These are phyloP conservation scores for Entonaema liquescens DNA, from an alignment of 495 filamentous ascomycete species.

Conservation along the genomic window DNA sequence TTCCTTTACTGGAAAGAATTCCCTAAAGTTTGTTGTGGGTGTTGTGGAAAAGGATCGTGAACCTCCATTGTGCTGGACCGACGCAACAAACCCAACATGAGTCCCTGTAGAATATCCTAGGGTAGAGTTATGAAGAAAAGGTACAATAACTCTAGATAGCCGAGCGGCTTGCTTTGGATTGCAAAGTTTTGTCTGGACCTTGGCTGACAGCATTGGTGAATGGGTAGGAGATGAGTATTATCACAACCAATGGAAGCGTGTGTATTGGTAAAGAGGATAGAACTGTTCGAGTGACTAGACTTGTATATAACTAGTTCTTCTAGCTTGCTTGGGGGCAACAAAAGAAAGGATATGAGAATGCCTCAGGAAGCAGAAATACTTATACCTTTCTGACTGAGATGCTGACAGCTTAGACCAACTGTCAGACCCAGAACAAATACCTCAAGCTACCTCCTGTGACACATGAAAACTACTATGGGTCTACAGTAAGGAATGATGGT, in stretches of 20 bases:
- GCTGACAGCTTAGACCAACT: conserved; percentile 4
- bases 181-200: conserved; percentile 46
- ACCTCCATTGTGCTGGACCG: conserved; percentile 28
- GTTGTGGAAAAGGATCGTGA: conserved; percentile 56
- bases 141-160: conserved; percentile 43
- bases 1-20: conserved; percentile 60
- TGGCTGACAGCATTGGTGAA: conserved; percentile 43
- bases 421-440: conserved; percentile 24
- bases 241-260: conserved; percentile 8
- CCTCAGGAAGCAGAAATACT: conserved; percentile 35
- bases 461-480: background rate
- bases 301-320: conserved; percentile 14
- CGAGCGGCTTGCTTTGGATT: conserved; percentile 48
- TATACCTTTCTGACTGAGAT: conserved; percentile 32
- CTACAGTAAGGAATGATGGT: background rate
- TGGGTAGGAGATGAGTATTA: conserved; percentile 3
- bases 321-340: conserved; percentile 13
- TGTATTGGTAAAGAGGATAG: conserved; percentile 17
- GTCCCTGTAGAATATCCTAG: conserved; percentile 42
- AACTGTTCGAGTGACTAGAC: conserved; percentile 3
- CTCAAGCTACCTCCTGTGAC: conserved; percentile 4
- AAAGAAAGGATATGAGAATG: conserved; percentile 7
- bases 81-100: conserved; percentile 38
- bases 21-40: conserved; percentile 46
- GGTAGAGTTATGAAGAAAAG: conserved; percentile 31